Evolutionary conservation across 257 asterid species (phyloP).

Genomic region (Petunia secreta): DNA sequence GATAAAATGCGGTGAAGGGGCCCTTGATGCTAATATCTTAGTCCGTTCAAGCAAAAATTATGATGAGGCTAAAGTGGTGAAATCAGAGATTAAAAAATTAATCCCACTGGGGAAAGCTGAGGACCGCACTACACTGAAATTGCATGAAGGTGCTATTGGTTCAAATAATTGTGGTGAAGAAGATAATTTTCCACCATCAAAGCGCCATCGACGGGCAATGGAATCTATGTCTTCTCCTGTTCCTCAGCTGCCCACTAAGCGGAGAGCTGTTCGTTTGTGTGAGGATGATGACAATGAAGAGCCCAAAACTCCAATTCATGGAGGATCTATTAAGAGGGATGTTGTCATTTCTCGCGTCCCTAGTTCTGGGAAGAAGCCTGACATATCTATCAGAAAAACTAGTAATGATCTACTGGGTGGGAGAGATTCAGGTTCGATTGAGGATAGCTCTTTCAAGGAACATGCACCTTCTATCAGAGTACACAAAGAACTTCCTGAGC

Average conservation of each 20-base stretch:
- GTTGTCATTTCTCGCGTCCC: slow-evolving; percentile 41
- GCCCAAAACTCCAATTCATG: slow-evolving; percentile 96
- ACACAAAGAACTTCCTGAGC: slow-evolving; percentile 43
- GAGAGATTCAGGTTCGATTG: slow-evolving; percentile 45
- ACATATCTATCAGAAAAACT: slow-evolving; percentile 36
- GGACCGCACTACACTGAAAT: slow-evolving; percentile 34
- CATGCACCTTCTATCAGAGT: slow-evolving; percentile 44
- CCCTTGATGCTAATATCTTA: slow-evolving; percentile 44
- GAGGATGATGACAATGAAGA: slow-evolving; percentile 75
- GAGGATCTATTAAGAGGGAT: slow-evolving; percentile 59
- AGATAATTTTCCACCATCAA: slow-evolving; percentile 72
- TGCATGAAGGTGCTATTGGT: slow-evolving; percentile 42
- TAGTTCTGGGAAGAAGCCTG: slow-evolving; percentile 52
- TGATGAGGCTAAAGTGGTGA: slow-evolving; percentile 39
- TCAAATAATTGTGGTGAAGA: slow-evolving; percentile 58
- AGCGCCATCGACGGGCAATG: slow-evolving; percentile 62
- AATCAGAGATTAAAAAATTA: slow-evolving; percentile 40
- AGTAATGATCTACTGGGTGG: slow-evolving; percentile 35
- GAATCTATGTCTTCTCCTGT: slow-evolving; percentile 41
- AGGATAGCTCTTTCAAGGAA: slow-evolving; percentile 48
- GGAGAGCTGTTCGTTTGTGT: slow-evolving; percentile 89
- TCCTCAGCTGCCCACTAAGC: slow-evolving; percentile 55
- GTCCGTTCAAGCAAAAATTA: slow-evolving; percentile 40
- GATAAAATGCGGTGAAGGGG: slow-evolving; percentile 44
- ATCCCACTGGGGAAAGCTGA: slow-evolving; percentile 45